phyloP scores from a whole-genome alignment of 2,329 filamentous ascomycete species.

The Didymosphaeria variabile region DNA sequence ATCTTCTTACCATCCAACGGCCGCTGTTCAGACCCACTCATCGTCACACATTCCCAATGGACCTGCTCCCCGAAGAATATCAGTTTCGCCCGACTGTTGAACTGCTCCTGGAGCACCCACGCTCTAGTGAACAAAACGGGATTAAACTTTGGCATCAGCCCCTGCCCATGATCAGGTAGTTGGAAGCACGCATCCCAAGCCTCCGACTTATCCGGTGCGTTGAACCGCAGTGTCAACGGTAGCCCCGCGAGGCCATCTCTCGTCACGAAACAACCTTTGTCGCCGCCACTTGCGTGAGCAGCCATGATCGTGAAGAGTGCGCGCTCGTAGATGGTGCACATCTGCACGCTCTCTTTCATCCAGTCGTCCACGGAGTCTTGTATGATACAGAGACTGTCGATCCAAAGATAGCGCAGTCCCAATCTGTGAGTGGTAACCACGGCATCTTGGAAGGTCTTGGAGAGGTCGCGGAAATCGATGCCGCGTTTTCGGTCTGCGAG shows the following conservation, averaged over 20 bases:
- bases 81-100: slow-evolving; percentile 29
- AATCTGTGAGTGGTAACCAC: slow-evolving; percentile 24
- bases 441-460: slow-evolving; percentile 20
- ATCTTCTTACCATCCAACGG: too few species aligned
- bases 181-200: neutral
- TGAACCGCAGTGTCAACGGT: slow-evolving; percentile 26
- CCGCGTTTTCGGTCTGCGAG: slow-evolving; percentile 19
- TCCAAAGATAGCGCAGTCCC: slow-evolving; percentile 31
- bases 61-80: slow-evolving; percentile 30
- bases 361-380: slow-evolving; percentile 27
- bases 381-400: slow-evolving; percentile 35
- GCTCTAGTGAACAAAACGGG: slow-evolving; percentile 31
- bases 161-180: slow-evolving; percentile 25
- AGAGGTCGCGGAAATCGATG: slow-evolving; percentile 22
- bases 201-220: neutral
- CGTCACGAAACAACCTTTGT: slow-evolving; percentile 30
- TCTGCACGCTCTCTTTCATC: slow-evolving; percentile 33
- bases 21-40: slow-evolving; percentile 26
- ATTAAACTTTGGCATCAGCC: slow-evolving; percentile 14
- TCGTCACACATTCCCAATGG: slow-evolving; percentile 33
- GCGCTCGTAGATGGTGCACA: slow-evolving; percentile 36
- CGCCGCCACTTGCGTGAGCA: slow-evolving; percentile 29
- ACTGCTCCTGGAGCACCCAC: slow-evolving; percentile 38
- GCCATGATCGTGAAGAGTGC: slow-evolving; percentile 34
- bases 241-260: slow-evolving; percentile 31